Conservation (phyloP, 2,329 filamentous ascomycete species). For the Ophiostoma sp. region DNA sequence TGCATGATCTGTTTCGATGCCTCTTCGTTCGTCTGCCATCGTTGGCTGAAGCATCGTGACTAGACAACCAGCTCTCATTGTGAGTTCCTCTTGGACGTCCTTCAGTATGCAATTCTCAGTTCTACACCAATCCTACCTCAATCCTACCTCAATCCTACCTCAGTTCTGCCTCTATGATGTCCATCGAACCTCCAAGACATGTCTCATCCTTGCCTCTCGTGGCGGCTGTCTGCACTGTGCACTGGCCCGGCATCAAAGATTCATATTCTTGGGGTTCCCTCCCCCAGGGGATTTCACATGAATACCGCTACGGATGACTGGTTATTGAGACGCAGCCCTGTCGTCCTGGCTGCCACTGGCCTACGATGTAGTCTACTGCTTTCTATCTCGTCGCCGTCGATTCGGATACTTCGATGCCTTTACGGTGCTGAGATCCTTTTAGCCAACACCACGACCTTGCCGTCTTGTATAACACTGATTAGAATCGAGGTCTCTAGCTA, state of each 20-base stretch:
- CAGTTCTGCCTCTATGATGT: background rate
- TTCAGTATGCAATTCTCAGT: no score
- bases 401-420: no score
- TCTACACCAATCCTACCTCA: no score
- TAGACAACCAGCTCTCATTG: background rate
- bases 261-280: background rate
- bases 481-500: no score
- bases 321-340: conserved; percentile 7
- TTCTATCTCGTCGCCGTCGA: background rate
- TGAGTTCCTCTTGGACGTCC: background rate
- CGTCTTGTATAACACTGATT: no score
- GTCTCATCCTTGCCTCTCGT: background rate
- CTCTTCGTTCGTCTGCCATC: background rate
- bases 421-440: no score
- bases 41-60: background rate
- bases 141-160: background rate
- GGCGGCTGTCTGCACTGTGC: background rate
- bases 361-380: background rate
- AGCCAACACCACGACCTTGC: no score
- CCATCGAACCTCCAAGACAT: background rate
- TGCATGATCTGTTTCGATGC: background rate
- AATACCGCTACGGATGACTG: no score
- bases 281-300: conserved; percentile 10
- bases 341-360: background rate
- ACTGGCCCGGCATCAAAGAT: conserved; percentile 7